A percentile compares a stretch with the other conserved stretches of the same genome.
phyloP scores from a whole-genome alignment of 345 rosid species.

The Litchi chinensis region DNA sequence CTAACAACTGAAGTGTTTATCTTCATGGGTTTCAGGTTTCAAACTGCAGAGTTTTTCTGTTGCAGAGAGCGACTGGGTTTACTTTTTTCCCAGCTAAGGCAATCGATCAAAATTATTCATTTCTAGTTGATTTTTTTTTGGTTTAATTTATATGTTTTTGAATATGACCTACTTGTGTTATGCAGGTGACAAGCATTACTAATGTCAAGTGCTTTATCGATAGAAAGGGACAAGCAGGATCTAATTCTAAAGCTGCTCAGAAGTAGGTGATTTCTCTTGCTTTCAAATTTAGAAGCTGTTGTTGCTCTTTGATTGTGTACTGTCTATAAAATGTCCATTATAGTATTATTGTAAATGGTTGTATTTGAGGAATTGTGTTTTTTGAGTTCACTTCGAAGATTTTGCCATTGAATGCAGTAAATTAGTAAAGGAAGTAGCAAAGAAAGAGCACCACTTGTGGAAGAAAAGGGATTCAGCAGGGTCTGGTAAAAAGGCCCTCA shows the following conservation, averaged over 20 bases:
- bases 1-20: conserved; percentile 10
- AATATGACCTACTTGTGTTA: background rate
- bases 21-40: conserved; percentile 25
- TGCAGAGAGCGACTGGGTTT: conserved; percentile 20
- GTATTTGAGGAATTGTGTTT: background rate
- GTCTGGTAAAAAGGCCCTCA: conserved; percentile 74
- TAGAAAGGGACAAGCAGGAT: conserved; percentile 23
- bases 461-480: conserved; percentile 79
- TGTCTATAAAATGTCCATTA: background rate
- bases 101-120: conserved; percentile 15
- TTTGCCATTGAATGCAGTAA: conserved; percentile 38
- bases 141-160: background rate
- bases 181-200: conserved; percentile 19
- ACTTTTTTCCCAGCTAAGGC: conserved; percentile 34
- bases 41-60: conserved; percentile 20
- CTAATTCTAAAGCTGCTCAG: conserved; percentile 31
- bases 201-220: conserved; percentile 34
- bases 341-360: background rate
- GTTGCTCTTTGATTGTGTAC: background rate
- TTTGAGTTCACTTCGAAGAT: conserved; percentile 11
- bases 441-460: conserved; percentile 72
- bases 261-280: conserved; percentile 37
- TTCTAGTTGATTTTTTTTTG: background rate
- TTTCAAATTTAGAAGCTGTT: background rate
- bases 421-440: conserved; percentile 44